Base-by-base conservation (phyloP, 2,329 filamentous ascomycete species). In the Pezizomycotina sp. region DNA sequence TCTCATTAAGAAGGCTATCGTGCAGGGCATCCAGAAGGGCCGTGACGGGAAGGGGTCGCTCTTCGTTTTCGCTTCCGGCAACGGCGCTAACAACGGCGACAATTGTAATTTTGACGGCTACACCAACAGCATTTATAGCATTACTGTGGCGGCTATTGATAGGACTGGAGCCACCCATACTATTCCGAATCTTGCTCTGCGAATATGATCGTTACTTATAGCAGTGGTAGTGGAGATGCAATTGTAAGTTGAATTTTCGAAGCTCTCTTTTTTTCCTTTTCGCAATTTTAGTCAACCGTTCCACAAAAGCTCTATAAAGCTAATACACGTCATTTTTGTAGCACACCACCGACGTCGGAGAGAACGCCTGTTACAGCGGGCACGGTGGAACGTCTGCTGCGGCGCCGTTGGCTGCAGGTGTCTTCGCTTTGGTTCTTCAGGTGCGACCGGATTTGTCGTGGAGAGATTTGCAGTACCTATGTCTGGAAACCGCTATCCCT, bases 21-120 rank as follows among this genome's bases (percentile, higher is more conserved):
- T 93, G 32, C 89, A 89, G 50, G 86, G 81, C 21, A 68, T 93
- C 7, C 84, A 95, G 54, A 74, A 91, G 41, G 89, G 89, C 26
- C 77, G 89, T 33, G 66, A 62, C 31, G 81, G 83, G 3, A 71
- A 75, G 34, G 89, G 89, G 6, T 92, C 82, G 18, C 79, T 98
- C 48, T 98, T 83, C 53, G 89, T 98, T 36, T 98, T 98, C 58
- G 89, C 89, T 27, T 84, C 86, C 48, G 89, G 89, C 41, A 98
- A 98, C 53, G 89, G 89, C 39, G 91, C 86, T 6, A 64, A 66
- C 3, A 71, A 64, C 47, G 84, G 80, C 29, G 89, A 98, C 57
- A 95, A 98, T 59, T 98, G 89, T 67, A 98, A 98, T 57, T 98
- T 98, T 56, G 89, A 98, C 55, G 89, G 89, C 24, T 98, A 98